Evolutionary conservation across 2,329 filamentous ascomycete species (phyloP).

Genomic region (Aspergillus intermedius): DNA sequence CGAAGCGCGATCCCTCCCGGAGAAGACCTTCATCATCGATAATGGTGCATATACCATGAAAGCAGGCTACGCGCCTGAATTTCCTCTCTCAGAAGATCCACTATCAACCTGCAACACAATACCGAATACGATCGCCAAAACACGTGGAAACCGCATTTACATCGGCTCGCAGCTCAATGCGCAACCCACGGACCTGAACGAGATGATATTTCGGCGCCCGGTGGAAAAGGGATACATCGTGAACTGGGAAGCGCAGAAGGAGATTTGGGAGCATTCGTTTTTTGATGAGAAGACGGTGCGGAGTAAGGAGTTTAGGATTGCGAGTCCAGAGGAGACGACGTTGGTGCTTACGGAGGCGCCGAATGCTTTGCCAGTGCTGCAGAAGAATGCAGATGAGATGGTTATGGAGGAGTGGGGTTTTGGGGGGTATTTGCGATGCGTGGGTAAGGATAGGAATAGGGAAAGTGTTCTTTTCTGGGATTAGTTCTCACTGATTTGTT

Average conservation of each 20-base stretch:
- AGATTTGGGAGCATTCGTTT: conserved; percentile 89
- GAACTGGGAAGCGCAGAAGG: conserved; percentile 93
- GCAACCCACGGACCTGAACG: conserved; percentile 79
- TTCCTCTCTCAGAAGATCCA: conserved; percentile 23
- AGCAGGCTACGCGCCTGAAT: conserved; percentile 63
- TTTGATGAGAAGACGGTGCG: conserved; percentile 62
- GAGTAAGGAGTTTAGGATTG: conserved; percentile 34
- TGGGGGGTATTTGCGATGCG: conserved; percentile 69
- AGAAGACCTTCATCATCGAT: conserved; percentile 76
- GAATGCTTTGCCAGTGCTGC: conserved; percentile 71
- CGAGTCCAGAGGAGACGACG: conserved; percentile 71
- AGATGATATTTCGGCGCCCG: conserved; percentile 77
- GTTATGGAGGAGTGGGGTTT: conserved; percentile 98
- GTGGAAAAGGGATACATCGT: conserved; percentile 93
- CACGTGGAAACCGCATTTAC: conserved; percentile 71
- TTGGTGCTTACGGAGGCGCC: conserved; percentile 79
- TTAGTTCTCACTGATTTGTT: background rate
- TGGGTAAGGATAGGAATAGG: conserved; percentile 48
- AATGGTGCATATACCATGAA: conserved; percentile 92
- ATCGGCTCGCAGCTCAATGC: conserved; percentile 67
- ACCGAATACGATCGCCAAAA: conserved; percentile 82
- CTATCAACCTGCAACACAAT: conserved; percentile 57
- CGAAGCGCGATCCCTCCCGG: conserved; percentile 46
- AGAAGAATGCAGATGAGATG: conserved; percentile 90
- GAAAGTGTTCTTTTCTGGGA: background rate